Base-by-base conservation (phyloP, 1,139 yeast species). In the Debaryomyces coudertii region DNA sequence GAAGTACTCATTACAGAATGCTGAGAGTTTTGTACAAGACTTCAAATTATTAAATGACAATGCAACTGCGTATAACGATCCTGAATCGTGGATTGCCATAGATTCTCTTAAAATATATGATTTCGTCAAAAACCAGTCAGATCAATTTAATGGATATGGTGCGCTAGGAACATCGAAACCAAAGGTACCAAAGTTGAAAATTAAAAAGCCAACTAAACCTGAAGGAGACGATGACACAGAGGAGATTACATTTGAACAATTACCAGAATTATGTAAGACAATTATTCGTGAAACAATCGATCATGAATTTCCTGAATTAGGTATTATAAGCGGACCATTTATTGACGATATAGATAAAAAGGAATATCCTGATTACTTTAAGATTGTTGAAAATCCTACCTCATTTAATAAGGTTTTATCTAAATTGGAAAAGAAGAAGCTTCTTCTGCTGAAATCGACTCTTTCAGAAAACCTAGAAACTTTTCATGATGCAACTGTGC, bases 21-120 rank as follows among this genome's bases (percentile, higher is more conserved):
- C 65, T 0, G 66, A 60, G 1, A 82, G 76, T 41, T 81, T 85
- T 52, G 51, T 80, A 28, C 66, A 65, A 5, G 90, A 85, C 64
- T 80, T 85, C 58, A 70, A 77, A 53, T 61, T 79, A 47, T 67
- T 86, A 64, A 65, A 77, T 16, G 78, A 79, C 42, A 86, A 86
- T 62, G 89, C 92, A 20, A 62, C 67, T 29, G 68, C 76, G 7
- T 86, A 82, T 62, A 86, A 86, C 57, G 86, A 81, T 51, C 73
- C 81, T 1, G 80, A 74, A 15, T 80, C 87, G 46, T 71, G 82
- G 65, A 83, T 86, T 46, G 90, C 85, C 1, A 64, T 67, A 25
- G 83, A 83, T 58, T 81, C 89, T 3, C 62, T 61, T 3, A 60
- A 62, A 36, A 66, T 82, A 27, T 58, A 61, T 41, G 68, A 67